Base-by-base conservation (phyloP, 129 eudicot species). In the Calendula officinalis region DNA sequence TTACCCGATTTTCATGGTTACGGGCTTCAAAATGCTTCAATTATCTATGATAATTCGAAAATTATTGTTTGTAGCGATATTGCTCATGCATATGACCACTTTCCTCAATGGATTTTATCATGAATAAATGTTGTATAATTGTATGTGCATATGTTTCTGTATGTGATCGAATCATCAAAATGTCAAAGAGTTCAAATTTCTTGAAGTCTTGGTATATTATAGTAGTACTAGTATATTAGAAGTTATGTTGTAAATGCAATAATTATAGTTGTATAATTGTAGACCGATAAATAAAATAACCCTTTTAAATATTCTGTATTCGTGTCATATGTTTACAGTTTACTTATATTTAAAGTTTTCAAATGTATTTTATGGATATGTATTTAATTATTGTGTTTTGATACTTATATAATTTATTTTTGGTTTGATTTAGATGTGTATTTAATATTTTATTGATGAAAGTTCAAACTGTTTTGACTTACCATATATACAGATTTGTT, bases 1-100 rank as follows among this genome's bases (percentile, higher is more conserved):
- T 51, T 91, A 73, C 98, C 96, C 0, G 43, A 64, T 33, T 70
- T 80, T 58, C 82, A 77, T 55, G 98, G 98, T 44, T 91, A 84
- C 30, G 78, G 33, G 62, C 82, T 91, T 76, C 80, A 85, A 36
- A 72, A 91, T 71, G 80, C 96, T 37, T 50, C 76, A 16, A 67
- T 87, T 51, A 11, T 69, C 40, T 91, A 75, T 48, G 15, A 16
- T 13, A 76, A 87, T 56, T 82, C 96, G 5, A 76, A 75, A 64
- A 83, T 91, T 9, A 67, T 76, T 51, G 73, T 88, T 52, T 80
- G 86, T 80, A 84, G 83, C 38, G 84, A 88, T 51, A 77, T 87
- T 60, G 81, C 83, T 40, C 50, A 73, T 11, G 64, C 40, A n/a
- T 41, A 68, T 2, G 54, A 60, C 22, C 41, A 36, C 57, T 62